Evolutionary conservation across 1,139 yeast genomes (phyloP), one percentile per base, ranked within the genome.

Genomic region (Kodamaea sp.): DNA sequence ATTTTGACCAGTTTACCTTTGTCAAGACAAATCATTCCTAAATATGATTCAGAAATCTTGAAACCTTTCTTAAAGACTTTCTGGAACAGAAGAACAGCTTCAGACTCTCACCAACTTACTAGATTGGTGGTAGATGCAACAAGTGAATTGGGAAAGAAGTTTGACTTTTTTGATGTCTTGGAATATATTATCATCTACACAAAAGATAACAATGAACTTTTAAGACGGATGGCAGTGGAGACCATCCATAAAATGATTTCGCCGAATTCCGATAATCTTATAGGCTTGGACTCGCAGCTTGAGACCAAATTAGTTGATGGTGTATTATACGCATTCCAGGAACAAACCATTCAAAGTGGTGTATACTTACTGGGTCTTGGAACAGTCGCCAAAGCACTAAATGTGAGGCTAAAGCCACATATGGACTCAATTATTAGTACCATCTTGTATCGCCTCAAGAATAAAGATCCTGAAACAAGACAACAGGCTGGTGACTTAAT

Each of bases 401-500:
- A 85, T n/a, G 50, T 63, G 2, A 66, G 96, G 36, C 73, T 83
- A 33, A 77, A 76, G 46, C 94, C 94, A 0, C 92, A 84, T 53
- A 55, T 90, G 22, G 78, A 86, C 12, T 80, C 87, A 8, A 82
- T 90, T 28, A 74, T 86, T 1, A 79, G 90, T 47, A 78, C 90
- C 0, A 67, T 88, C 12, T 66, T 90, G 29, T 86, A 83, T 55
- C 73, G 95, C 31, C 62, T 90, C 46, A 83, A 83, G 49, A 84
- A 86, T 53, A 82, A 84, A 46, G 63, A 76, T 0, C 80, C 94
- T 0, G 82, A 80, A 30, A 77, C 84, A 1, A 75, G 97, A 41
- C 87, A 87, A 53, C 95, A 88, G 54, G 82, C 97, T 1, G 89
- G 96, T 0, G 95, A 88, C 48, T 61, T 90, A 38, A 76, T 90